These are phyloP conservation scores for Spinacia oleracea DNA, from an alignment of 179 eudicot genomes.

Conservation along the genomic window DNA sequence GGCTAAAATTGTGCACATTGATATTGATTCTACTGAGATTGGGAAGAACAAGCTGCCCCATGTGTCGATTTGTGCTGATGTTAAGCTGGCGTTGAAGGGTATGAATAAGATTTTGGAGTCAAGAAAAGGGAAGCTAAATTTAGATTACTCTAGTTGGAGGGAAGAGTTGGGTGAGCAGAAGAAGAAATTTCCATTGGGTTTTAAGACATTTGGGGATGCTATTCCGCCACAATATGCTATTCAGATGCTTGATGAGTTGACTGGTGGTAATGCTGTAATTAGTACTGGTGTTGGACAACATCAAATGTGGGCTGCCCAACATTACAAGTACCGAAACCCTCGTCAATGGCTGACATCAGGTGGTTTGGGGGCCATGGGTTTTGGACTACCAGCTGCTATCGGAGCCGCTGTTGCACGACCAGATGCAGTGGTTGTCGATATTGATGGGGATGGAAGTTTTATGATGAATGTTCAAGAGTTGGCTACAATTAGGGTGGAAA, in stretches of 20 bases:
- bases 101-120: slow-evolving; percentile 57
- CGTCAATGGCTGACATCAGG: slow-evolving; percentile 91
- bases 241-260: slow-evolving; percentile 83
- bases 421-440: slow-evolving; percentile 74
- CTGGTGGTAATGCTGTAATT: slow-evolving; percentile 71
- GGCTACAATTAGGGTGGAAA: slow-evolving; percentile 75
- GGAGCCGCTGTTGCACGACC: slow-evolving; percentile 91
- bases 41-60: slow-evolving; percentile 95
- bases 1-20: slow-evolving; percentile 93
- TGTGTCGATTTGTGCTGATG: slow-evolving; percentile 71
- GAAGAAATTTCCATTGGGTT: slow-evolving; percentile 52
- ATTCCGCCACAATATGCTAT: slow-evolving; percentile 94
- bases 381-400: slow-evolving; percentile 94
- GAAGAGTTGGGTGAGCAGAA: slow-evolving; percentile 61
- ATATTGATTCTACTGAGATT: slow-evolving; percentile 89
- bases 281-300: slow-evolving; percentile 94
- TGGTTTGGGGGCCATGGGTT: slow-evolving; percentile 95
- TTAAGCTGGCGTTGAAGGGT: slow-evolving; percentile 63
- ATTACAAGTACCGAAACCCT: slow-evolving; percentile 69
- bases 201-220: slow-evolving; percentile 84
- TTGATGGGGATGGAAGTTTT: slow-evolving; percentile 91
- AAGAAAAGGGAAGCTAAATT: slow-evolving; percentile 27
- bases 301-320: slow-evolving; percentile 99
- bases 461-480: slow-evolving; percentile 89
- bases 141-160: slow-evolving; percentile 70